These are phyloP conservation scores for Fusarium falciforme DNA, from an alignment of 2,329 filamentous ascomycete genomes.

Conservation along the genomic window DNA sequence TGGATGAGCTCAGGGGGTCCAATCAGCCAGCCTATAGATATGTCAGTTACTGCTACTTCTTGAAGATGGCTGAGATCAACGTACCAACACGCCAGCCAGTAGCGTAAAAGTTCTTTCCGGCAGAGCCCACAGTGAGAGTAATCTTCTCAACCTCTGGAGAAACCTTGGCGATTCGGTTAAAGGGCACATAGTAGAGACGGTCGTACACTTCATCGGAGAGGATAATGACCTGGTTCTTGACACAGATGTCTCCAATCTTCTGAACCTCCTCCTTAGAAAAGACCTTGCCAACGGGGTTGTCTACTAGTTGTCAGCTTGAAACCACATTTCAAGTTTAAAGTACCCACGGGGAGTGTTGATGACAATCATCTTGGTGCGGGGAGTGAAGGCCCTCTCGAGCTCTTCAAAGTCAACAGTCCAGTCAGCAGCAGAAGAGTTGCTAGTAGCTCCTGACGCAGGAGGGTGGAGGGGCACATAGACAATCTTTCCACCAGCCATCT, in stretches of 20 bases:
- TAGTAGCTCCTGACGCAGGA: slow-evolving; percentile 79
- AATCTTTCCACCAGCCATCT: slow-evolving; percentile 96
- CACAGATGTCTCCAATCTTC: slow-evolving; percentile 86
- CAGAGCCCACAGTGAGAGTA: slow-evolving; percentile 93
- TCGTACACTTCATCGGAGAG: slow-evolving; percentile 95
- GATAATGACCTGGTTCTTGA: slow-evolving; percentile 94
- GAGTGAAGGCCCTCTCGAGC: slow-evolving; percentile 83
- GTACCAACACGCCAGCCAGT: slow-evolving; percentile 91
- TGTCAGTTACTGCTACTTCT: not conserved
- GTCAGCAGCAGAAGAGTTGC: slow-evolving; percentile 86
- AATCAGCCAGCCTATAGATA: slow-evolving; percentile 79
- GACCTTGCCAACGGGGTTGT: slow-evolving; percentile 98
- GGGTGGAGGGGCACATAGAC: slow-evolving; percentile 96
- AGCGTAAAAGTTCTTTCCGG: slow-evolving; percentile 98
- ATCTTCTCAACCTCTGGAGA: slow-evolving; percentile 89
- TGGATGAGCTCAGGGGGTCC: slow-evolving; percentile 90
- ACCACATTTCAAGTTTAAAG: not conserved
- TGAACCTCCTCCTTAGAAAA: slow-evolving; percentile 86
- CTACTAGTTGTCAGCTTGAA: slow-evolving; percentile 50
- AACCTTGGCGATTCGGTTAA: slow-evolving; percentile 90
- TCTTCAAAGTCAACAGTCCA: slow-evolving; percentile 90
- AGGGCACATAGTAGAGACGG: slow-evolving; percentile 92
- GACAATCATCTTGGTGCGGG: slow-evolving; percentile 96
- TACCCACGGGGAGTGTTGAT: slow-evolving; percentile 75
- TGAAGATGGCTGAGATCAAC: slow-evolving; percentile 24